phyloP scores from a whole-genome alignment of 495 filamentous ascomycete genomes.

The Penicillium tannophilum region DNA sequence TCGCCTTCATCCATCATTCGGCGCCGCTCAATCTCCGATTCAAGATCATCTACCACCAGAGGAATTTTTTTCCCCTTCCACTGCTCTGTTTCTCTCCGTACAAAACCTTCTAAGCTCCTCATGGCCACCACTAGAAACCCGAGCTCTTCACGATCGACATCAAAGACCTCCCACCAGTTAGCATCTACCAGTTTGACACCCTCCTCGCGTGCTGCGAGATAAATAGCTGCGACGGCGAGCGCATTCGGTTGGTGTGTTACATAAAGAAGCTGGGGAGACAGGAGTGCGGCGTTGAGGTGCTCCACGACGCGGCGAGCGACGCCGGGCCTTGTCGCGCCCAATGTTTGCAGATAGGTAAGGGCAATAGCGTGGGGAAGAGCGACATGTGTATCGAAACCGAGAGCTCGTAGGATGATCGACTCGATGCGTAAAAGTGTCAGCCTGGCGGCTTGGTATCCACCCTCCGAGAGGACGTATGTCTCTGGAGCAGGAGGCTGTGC shows the following conservation, averaged over 20 bases:
- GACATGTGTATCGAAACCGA: conserved; percentile 83
- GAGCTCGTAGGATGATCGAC: conserved; percentile 67
- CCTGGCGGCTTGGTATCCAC: conserved; percentile 63
- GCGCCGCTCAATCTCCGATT: conserved; percentile 60
- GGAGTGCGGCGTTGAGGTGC: conserved; percentile 78
- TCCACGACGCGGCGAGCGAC: conserved; percentile 67
- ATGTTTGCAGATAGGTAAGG: conserved; percentile 88
- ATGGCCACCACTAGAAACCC: conserved; percentile 91
- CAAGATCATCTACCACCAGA: conserved; percentile 56
- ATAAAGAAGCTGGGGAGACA: conserved; percentile 88
- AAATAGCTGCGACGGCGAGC: conserved; percentile 86
- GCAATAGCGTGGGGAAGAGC: conserved; percentile 84
- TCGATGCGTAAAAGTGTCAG: conserved; percentile 68
- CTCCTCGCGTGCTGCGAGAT: conserved; percentile 80
- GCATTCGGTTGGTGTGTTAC: conserved; percentile 87
- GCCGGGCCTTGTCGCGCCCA: conserved; percentile 57
- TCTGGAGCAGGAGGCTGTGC: conserved; percentile 50
- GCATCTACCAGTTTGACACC: conserved; percentile 73
- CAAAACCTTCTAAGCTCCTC: conserved; percentile 76
- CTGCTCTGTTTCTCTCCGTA: conserved; percentile 49
- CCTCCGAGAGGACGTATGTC: conserved; percentile 73
- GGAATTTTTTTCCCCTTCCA: conserved; percentile 48
- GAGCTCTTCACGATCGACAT: conserved; percentile 93
- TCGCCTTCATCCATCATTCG: conserved; percentile 56
- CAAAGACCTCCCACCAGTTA: conserved; percentile 98